A percentile compares a stretch with the other conserved stretches of the same genome.
phyloP scores from a whole-genome alignment of 169 alveolate genomes.

The Plasmodium knowlesi region DNA sequence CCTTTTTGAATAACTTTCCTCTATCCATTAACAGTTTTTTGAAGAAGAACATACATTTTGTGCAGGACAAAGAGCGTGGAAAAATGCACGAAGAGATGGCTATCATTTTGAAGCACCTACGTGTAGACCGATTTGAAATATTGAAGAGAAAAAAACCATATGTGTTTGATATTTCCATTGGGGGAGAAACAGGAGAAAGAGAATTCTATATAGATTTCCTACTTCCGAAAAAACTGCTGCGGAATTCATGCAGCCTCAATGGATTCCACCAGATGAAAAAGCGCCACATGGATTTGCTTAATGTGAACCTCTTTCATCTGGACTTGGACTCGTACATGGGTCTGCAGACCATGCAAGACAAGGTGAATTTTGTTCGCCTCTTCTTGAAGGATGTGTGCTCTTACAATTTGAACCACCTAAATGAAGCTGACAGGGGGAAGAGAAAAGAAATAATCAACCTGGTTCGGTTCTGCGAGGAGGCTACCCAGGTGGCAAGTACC shows the following conservation, averaged over 20 bases:
- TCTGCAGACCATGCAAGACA: slow-evolving; percentile 5
- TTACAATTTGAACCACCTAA: slow-evolving; percentile 11
- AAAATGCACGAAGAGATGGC: slow-evolving; percentile 42
- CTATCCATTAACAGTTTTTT: slow-evolving; percentile 12
- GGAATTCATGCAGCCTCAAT: slow-evolving; percentile 2
- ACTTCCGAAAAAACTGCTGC: not conserved
- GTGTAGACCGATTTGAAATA: slow-evolving; percentile 36
- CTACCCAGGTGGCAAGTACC: not conserved
- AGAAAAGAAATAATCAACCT: slow-evolving; percentile 3
- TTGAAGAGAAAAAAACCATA: slow-evolving; percentile 49
- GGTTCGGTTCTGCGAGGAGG: not conserved
- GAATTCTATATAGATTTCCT: slow-evolving; percentile 22
- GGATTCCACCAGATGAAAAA: slow-evolving; percentile 54
- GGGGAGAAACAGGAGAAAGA: not conserved
- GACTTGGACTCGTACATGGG: not conserved
- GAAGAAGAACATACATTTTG: slow-evolving; percentile 21
- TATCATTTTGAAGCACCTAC: slow-evolving; percentile 12
- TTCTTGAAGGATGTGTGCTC: slow-evolving; percentile 16
- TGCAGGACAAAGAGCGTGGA: not conserved
- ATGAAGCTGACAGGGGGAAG: not conserved
- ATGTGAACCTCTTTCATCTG: slow-evolving; percentile 21
- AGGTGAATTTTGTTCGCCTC: slow-evolving; percentile 12
- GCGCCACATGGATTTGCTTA: slow-evolving; percentile 39
- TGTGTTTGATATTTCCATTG: slow-evolving; percentile 46
- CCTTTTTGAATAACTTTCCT: slow-evolving; percentile 30